A percentile compares a stretch with the other conserved stretches of the same genome.
Evolutionary conservation across 106 monocot species (phyloP).

Genomic region (Vanilla planifolia): DNA sequence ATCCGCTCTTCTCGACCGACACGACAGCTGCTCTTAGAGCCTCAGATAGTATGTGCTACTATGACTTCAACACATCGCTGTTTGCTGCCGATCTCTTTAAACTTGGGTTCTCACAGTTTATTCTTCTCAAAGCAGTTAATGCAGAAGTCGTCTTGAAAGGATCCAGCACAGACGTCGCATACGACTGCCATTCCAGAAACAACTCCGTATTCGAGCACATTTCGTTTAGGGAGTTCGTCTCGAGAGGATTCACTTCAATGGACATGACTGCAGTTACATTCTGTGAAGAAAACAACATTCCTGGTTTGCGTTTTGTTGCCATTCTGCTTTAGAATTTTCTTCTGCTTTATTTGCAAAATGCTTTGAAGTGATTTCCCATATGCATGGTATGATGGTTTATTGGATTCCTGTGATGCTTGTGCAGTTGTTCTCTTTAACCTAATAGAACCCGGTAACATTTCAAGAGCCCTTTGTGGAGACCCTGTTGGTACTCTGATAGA

Average conservation of each 20-base stretch:
- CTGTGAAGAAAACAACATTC: slow-evolving; percentile 92
- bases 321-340: neutral
- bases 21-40: slow-evolving; percentile 84
- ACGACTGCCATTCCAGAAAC: slow-evolving; percentile 61
- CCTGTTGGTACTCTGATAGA: slow-evolving; percentile 86
- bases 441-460: slow-evolving; percentile 82
- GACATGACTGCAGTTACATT: slow-evolving; percentile 88
- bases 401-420: neutral
- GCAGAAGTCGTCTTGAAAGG: slow-evolving; percentile 94
- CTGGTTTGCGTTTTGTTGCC: slow-evolving; percentile 38
- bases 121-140: slow-evolving; percentile 44
- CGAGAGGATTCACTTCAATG: slow-evolving; percentile 73
- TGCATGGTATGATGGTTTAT: too few relatives aligned
- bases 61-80: too few relatives aligned
- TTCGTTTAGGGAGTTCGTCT: slow-evolving; percentile 65
- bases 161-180: slow-evolving; percentile 44
- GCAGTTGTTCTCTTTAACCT: slow-evolving; percentile 95
- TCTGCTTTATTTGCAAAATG: too few relatives aligned
- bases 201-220: slow-evolving; percentile 68
- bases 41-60: slow-evolving; percentile 74
- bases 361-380: too few relatives aligned
- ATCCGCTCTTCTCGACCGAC: slow-evolving; percentile 80
- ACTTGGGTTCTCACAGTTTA: too few relatives aligned
- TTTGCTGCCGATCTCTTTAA: too few relatives aligned
- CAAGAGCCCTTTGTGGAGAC: slow-evolving; percentile 86